phyloP scores from a whole-genome alignment of 495 filamentous ascomycete species.

The Cryomyces minteri region DNA sequence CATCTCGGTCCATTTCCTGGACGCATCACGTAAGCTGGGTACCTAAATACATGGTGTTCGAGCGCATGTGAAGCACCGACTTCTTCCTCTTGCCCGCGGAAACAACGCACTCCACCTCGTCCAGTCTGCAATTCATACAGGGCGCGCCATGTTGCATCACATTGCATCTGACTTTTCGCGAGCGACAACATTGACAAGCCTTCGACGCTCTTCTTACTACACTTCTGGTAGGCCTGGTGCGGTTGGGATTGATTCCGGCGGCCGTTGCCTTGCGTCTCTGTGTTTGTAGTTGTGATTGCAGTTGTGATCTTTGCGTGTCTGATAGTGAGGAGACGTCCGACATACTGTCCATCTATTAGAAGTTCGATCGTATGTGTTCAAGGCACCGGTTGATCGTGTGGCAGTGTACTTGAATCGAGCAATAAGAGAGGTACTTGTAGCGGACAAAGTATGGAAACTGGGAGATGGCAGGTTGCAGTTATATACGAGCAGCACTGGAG shows the following conservation, averaged over 20 bases:
- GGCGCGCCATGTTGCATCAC: slow-evolving; percentile 74
- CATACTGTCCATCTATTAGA: too few species aligned
- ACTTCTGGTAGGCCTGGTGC: too few species aligned
- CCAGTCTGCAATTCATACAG: slow-evolving; percentile 77
- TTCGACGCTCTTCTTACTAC: slow-evolving; percentile 73
- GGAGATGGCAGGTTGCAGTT: too few species aligned
- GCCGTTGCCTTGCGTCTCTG: too few species aligned
- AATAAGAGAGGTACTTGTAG: not conserved
- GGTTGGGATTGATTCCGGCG: too few species aligned
- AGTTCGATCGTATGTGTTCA: too few species aligned
- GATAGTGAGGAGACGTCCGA: too few species aligned
- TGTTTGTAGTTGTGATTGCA: too few species aligned
- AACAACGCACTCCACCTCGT: slow-evolving; percentile 74
- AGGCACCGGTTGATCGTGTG: too few species aligned
- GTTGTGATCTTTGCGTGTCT: too few species aligned
- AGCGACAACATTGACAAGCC: slow-evolving; percentile 71
- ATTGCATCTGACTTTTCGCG: slow-evolving; percentile 86
- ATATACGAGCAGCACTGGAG: too few species aligned
- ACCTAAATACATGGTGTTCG: not conserved
- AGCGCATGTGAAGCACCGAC: slow-evolving; percentile 28
- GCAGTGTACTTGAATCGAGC: too few species aligned
- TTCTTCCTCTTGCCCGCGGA: slow-evolving; percentile 83
- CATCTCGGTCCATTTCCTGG: not conserved
- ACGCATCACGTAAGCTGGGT: not conserved
- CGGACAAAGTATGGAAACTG: not conserved